Base-by-base conservation (phyloP, 176 grass and related monocot species). In the Avena insularis region DNA sequence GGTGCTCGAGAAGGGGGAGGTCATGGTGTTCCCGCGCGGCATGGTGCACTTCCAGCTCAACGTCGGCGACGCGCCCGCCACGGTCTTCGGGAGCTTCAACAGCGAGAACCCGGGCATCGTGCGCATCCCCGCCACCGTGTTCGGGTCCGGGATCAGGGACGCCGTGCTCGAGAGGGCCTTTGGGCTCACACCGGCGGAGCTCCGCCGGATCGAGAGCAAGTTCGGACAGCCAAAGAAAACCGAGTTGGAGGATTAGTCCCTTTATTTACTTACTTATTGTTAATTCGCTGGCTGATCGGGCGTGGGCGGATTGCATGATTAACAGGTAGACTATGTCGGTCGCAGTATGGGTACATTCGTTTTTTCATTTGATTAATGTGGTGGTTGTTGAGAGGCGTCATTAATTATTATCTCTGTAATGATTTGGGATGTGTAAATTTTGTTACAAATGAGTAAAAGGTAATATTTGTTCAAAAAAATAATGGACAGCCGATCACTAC, bases 41-140 rank as follows among this genome's bases (percentile, higher is more conserved):
- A 90, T 97, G 94, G 56, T 97, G 53, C 92, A 97, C 76, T 97
- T 97, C 89, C 94, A 97, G 92, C 82, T 94, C 75, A 97, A 97
- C 90, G 88, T 92, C 25, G 92, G 92, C 76, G 83, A 90, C 78
- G 71, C 79, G 27, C 88, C 82, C 12, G 94, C 94, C 13, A 83
- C 87, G 0, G 89, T 97, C 0, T 97, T 75, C 36, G 92, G 94
- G 1, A 94, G 50, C 64, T 97, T 97, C 79, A 94, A 97, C 77
- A 94, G 92, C 89, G 87, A 97, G 92, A 97, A 94, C 82, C 94
- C 94, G 0, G 94, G 94, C 29, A 33, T 94, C 21, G 90, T 97
- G 77, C 85, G 94, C 70, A 78, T 97, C 82, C 94, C 92, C 6
- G 86, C 51, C 0, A 92, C 88, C 9, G 92, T 97, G 38, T 94